These are phyloP conservation scores for Fagus crenata DNA, from an alignment of 306 rosid genomes.

Conservation along the genomic window DNA sequence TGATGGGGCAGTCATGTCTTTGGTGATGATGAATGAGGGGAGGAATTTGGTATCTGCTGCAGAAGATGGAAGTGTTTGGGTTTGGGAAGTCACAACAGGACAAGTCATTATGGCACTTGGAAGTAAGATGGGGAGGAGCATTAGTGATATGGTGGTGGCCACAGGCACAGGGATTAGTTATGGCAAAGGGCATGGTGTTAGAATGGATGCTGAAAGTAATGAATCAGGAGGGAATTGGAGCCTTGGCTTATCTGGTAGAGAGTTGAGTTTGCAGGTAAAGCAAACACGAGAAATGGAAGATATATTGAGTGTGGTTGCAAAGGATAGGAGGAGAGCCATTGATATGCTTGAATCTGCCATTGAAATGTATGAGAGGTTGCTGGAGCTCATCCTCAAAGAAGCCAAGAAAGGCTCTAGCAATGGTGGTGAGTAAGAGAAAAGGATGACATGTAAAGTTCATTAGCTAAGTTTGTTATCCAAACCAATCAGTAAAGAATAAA, in stretches of 20 bases:
- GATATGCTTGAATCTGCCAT: constrained; percentile 66
- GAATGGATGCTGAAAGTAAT: neutral
- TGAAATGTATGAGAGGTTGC: constrained; percentile 55
- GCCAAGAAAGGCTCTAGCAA: constrained; percentile 32
- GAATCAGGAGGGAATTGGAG: neutral
- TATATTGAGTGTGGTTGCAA: constrained; percentile 13
- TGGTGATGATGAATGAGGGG: constrained; percentile 49
- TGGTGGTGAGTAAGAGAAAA: neutral
- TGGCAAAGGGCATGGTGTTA: constrained; percentile 10
- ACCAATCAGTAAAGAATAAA: neutral
- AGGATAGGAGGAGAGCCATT: constrained; percentile 55
- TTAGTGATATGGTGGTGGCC: constrained; percentile 55
- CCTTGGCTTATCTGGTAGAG: constrained; percentile 21
- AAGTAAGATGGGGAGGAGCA: constrained; percentile 29
- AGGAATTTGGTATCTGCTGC: constrained; percentile 58
- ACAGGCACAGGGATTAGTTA: constrained; percentile 10
- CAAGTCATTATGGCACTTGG: constrained; percentile 43
- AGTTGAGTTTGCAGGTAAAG: constrained; percentile 30
- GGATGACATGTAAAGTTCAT: neutral
- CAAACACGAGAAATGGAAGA: constrained; percentile 40
- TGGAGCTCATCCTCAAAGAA: constrained; percentile 67
- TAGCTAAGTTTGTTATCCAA: neutral
- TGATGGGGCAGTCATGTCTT: constrained; percentile 39
- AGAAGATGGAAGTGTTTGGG: constrained; percentile 68
- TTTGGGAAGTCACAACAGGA: constrained; percentile 48